Conservation (phyloP, 148 eudicot species). For the Rhododendron simsii region DNA sequence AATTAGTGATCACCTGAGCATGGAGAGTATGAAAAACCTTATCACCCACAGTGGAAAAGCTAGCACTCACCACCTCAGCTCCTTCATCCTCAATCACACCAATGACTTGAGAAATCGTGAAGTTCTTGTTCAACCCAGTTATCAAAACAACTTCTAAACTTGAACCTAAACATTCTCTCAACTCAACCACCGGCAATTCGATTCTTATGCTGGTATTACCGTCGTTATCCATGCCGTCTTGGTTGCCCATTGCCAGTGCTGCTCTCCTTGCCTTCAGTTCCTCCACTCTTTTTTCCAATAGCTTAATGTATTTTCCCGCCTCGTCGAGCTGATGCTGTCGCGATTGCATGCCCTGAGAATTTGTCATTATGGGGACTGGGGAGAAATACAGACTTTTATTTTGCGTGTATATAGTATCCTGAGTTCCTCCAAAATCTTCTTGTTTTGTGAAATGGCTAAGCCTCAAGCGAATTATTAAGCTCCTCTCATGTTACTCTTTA, state of each 20-base stretch:
- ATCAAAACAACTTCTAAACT: slow-evolving; percentile 21
- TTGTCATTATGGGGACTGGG: too few species aligned
- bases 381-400: not conserved
- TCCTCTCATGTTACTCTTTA: not conserved
- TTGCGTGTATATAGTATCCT: too few species aligned
- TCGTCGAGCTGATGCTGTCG: slow-evolving; percentile 31
- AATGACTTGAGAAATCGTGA: slow-evolving; percentile 19
- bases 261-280: slow-evolving; percentile 10
- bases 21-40: slow-evolving; percentile 28
- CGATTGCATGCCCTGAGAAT: slow-evolving; percentile 22
- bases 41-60: slow-evolving; percentile 9
- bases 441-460: too few species aligned
- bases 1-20: slow-evolving; percentile 27
- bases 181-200: slow-evolving; percentile 16
- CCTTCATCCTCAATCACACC: slow-evolving; percentile 42
- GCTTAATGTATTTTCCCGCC: slow-evolving; percentile 24
- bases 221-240: too few species aligned
- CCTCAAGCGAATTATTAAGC: not conserved
- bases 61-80: slow-evolving; percentile 33
- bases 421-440: too few species aligned
- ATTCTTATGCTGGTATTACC: not conserved
- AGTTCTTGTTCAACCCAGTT: slow-evolving; percentile 4
- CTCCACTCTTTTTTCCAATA: slow-evolving; percentile 27
- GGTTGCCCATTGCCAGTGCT: not conserved
- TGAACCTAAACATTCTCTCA: slow-evolving; percentile 25